Conservation (phyloP, 257 asterid species). For the Salvia hispanica region DNA sequence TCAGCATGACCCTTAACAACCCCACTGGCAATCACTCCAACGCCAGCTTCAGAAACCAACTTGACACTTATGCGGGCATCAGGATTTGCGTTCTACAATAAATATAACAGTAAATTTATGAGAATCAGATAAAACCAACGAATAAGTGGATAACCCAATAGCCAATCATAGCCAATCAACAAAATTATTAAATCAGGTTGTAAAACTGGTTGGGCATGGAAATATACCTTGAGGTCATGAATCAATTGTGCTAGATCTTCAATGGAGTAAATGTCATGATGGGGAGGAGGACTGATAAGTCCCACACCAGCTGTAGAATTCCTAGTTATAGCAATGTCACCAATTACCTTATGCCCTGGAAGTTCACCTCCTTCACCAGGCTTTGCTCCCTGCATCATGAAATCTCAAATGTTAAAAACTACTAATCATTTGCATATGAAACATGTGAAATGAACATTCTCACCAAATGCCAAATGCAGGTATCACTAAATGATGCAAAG, state of each 20-base stretch:
- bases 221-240: constrained; percentile 86
- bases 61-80: constrained; percentile 96
- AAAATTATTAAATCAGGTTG: not conserved
- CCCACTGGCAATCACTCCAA: constrained; percentile 97
- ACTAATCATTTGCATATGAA: constrained; percentile 16
- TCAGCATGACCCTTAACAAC: constrained; percentile 99
- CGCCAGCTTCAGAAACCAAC: constrained; percentile 99
- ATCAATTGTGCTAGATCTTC: constrained; percentile 99
- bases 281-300: constrained; percentile 98
- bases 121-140: constrained; percentile 3
- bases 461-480: constrained; percentile 59
- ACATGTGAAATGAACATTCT: constrained; percentile 40
- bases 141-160: not conserved
- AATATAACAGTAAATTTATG: constrained; percentile 3
- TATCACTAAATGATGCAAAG: constrained; percentile 60
- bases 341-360: constrained; percentile 99
- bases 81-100: constrained; percentile 85
- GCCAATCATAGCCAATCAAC: constrained; percentile 5
- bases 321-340: constrained; percentile 96
- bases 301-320: constrained; percentile 99
- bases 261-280: constrained; percentile 96
- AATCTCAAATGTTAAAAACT: constrained; percentile 36
- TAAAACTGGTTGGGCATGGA: not conserved
- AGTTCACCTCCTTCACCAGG: constrained; percentile 99
- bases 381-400: constrained; percentile 84